A percentile compares a stretch with the other conserved stretches of the same genome.
Conservation (phyloP, 2,329 filamentous ascomycete species). For the Elsinoe necatrix region DNA sequence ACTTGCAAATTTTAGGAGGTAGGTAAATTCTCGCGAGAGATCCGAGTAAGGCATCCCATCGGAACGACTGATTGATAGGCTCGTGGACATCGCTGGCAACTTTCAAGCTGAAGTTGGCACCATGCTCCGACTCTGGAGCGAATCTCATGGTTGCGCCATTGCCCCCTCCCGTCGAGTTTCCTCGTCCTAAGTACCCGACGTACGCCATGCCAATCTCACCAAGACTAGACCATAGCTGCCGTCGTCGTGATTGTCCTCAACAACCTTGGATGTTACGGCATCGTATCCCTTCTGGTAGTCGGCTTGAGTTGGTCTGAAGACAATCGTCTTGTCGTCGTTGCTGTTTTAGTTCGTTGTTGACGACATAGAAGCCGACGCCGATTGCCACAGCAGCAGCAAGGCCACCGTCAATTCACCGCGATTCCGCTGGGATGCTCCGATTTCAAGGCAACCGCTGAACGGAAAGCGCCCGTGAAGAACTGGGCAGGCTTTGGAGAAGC, state of each 20-base stretch:
- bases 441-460: constrained; percentile 49
- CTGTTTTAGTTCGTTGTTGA: constrained; percentile 44
- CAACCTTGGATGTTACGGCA: constrained; percentile 66
- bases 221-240: constrained; percentile 91
- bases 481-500: constrained; percentile 32
- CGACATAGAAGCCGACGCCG: constrained; percentile 59
- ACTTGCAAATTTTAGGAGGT: not conserved
- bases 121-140: constrained; percentile 76
- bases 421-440: constrained; percentile 50
- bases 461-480: constrained; percentile 45
- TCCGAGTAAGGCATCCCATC: constrained; percentile 96
- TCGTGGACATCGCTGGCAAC: constrained; percentile 85
- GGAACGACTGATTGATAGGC: constrained; percentile 79
- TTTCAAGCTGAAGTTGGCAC: constrained; percentile 85
- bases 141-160: constrained; percentile 98
- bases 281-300: constrained; percentile 97
- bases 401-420: constrained; percentile 58
- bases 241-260: constrained; percentile 93
- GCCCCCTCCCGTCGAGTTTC: constrained; percentile 82
- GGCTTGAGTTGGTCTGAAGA: constrained; percentile 66
- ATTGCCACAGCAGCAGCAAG: constrained; percentile 53
- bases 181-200: constrained; percentile 84
- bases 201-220: constrained; percentile 87
- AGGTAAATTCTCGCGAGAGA: constrained; percentile 54
- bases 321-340: constrained; percentile 28